Conservation (phyloP, 2,329 filamentous ascomycete species). For the Leptosphaerulina australis region DNA sequence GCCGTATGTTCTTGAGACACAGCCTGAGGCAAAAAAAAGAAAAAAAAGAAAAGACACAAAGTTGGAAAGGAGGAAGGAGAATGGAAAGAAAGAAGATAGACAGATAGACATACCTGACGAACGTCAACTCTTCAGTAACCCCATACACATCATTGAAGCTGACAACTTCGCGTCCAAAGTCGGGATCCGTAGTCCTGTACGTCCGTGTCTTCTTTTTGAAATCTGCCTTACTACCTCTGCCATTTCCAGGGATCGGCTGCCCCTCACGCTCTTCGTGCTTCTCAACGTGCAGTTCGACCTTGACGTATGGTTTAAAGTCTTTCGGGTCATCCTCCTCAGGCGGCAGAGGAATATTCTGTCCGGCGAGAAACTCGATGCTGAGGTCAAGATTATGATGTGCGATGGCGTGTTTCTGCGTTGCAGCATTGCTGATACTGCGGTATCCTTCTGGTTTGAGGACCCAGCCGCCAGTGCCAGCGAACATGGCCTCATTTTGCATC, state of each 20-base stretch:
- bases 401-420: conserved; percentile 54
- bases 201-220: conserved; percentile 55
- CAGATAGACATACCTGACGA: conserved; percentile 52
- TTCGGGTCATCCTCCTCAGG: conserved; percentile 59
- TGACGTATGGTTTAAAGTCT: conserved; percentile 75
- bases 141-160: conserved; percentile 52
- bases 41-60: neutral
- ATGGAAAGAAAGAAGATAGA: conserved; percentile 1
- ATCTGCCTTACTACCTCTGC: conserved; percentile 60
- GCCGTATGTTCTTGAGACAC: neutral
- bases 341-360: conserved; percentile 75
- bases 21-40: neutral
- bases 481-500: conserved; percentile 97
- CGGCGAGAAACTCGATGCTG: conserved; percentile 74
- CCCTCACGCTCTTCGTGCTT: conserved; percentile 59
- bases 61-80: neutral
- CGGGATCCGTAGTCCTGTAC: conserved; percentile 51
- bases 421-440: conserved; percentile 52
- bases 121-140: conserved; percentile 55
- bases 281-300: conserved; percentile 81
- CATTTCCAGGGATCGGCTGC: conserved; percentile 53
- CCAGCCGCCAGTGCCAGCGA: conserved; percentile 80
- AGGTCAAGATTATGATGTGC: conserved; percentile 66
- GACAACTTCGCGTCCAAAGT: conserved; percentile 54
- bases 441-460: conserved; percentile 82